Evolutionary conservation across 257 asterid species (phyloP).

Genomic region (Vinca minor): DNA sequence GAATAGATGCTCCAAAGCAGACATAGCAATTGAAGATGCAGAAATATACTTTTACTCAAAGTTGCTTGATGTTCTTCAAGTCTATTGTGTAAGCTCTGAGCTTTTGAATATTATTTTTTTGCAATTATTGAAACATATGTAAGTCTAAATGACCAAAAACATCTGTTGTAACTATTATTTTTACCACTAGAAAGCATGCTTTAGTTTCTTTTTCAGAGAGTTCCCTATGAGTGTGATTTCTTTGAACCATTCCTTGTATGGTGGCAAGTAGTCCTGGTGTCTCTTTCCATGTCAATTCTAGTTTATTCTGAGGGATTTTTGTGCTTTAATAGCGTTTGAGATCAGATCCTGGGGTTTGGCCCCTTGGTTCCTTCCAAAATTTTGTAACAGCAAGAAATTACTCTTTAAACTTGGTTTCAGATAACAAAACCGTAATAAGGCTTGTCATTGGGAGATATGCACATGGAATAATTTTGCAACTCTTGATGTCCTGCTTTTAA

Average conservation of each 20-base stretch:
- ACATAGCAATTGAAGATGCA: constrained; percentile 29
- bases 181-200: background rate
- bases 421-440: background rate
- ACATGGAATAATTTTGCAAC: background rate
- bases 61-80: constrained; percentile 57
- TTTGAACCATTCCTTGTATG: background rate
- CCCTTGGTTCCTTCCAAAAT: background rate
- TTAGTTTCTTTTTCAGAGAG: background rate
- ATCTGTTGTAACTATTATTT: background rate
- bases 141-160: constrained; percentile 1
- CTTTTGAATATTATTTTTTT: constrained; percentile 9
- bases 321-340: background rate
- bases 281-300: background rate
- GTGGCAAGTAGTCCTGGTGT: background rate
- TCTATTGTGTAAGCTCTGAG: constrained; percentile 56
- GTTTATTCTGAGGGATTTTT: background rate
- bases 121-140: constrained; percentile 7
- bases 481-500: background rate
- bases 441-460: background rate
- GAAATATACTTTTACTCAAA: constrained; percentile 61
- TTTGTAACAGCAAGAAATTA: background rate
- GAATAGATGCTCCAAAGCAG: constrained; percentile 22
- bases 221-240: background rate
- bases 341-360: background rate
- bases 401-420: background rate